phyloP scores from a whole-genome alignment of 1,284 basidiomycete species.

The Heterobasidion parviporum region DNA sequence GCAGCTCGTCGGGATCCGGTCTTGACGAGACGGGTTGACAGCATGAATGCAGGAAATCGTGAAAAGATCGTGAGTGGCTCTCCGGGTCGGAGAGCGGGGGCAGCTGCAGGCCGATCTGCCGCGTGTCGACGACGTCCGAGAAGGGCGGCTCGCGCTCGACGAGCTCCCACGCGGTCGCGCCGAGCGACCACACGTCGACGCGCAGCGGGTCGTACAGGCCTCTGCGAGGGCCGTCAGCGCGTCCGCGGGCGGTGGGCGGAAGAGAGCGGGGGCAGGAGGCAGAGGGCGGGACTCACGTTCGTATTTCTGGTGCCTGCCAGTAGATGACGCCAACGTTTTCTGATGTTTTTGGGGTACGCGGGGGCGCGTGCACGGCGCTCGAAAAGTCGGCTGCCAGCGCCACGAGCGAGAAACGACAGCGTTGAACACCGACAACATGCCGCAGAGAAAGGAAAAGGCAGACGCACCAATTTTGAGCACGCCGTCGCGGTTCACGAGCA shows the following conservation, averaged over 20 bases:
- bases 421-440: background rate
- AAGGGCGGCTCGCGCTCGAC: constrained; percentile 70
- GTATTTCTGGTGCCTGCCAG: constrained; percentile 74
- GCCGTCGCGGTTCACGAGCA: constrained; percentile 58
- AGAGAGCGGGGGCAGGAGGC: no score
- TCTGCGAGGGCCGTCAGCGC: constrained; percentile 21
- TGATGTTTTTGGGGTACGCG: constrained; percentile 35
- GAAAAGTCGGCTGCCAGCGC: constrained; percentile 61
- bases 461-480: constrained; percentile 65
- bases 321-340: constrained; percentile 64
- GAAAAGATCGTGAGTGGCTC: constrained; percentile 58
- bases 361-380: constrained; percentile 50
- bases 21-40: constrained; percentile 50
- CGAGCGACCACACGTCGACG: constrained; percentile 74
- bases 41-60: constrained; percentile 64
- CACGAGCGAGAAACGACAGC: background rate
- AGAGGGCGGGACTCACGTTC: constrained; percentile 34
- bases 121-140: constrained; percentile 38
- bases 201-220: constrained; percentile 66
- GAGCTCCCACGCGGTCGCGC: constrained; percentile 77
- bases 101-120: constrained; percentile 44
- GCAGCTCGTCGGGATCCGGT: constrained; percentile 49
- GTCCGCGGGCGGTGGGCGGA: background rate
- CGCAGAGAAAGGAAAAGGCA: background rate
- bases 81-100: constrained; percentile 52